Conservation (phyloP, 495 filamentous ascomycete species). For the Pyronema omphalodes region DNA sequence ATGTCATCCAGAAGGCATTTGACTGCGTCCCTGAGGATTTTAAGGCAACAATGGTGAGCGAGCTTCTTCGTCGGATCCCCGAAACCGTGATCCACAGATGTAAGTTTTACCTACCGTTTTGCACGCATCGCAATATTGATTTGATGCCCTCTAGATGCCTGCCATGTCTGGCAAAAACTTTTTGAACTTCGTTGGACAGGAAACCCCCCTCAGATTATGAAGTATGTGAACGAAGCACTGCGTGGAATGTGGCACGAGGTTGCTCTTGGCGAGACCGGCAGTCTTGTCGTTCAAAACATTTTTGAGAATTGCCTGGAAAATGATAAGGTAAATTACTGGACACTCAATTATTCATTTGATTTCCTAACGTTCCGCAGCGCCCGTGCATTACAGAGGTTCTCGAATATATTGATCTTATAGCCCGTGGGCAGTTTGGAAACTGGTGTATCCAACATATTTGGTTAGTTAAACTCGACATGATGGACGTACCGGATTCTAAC, state of each 20-base stretch:
- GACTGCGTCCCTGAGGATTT: conserved; percentile 94
- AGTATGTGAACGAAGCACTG: conserved; percentile 88
- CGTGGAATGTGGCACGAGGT: conserved; percentile 98
- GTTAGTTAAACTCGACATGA: conserved; percentile 4
- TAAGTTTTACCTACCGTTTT: conserved; percentile 1
- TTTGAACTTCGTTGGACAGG: conserved; percentile 93
- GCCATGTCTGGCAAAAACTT: conserved; percentile 99
- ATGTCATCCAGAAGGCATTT: conserved; percentile 96
- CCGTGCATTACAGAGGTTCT: conserved; percentile 94
- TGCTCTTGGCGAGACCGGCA: conserved; percentile 88
- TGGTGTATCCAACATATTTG: conserved; percentile 99
- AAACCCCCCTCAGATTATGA: conserved; percentile 94
- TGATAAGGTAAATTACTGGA: conserved; percentile 55
- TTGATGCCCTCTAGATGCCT: conserved; percentile 40
- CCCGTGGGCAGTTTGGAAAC: conserved; percentile 97
- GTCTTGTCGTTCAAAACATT: conserved; percentile 95
- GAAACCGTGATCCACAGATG: conserved; percentile 94
- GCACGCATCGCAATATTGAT: background rate
- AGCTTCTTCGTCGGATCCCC: conserved; percentile 83
- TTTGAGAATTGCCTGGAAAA: conserved; percentile 98
- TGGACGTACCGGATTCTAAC: background rate
- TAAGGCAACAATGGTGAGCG: conserved; percentile 95
- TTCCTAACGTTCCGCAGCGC: conserved; percentile 41
- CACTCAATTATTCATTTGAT: background rate
- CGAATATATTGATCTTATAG: conserved; percentile 79